Conservation (phyloP, 371 early-diverging fungal genomes). For the Zopfochytrium polystomum region DNA sequence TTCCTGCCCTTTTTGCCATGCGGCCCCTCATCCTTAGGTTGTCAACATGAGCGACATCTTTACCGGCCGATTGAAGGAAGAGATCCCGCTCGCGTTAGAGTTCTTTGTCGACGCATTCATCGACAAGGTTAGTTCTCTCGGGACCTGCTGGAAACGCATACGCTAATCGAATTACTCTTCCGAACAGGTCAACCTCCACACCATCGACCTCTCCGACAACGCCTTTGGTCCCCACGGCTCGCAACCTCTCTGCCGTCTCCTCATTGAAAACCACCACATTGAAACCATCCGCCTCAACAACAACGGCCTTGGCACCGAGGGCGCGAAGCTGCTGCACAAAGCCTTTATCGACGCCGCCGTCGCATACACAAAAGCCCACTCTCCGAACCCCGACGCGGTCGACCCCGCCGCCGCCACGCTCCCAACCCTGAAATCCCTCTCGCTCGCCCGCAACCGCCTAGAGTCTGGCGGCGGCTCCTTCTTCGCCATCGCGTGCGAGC, state of each 20-base stretch:
- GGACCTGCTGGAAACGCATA: not conserved
- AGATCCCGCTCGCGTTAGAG: conserved; percentile 81
- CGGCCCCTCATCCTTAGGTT: conserved; percentile 18
- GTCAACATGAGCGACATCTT: conserved; percentile 76
- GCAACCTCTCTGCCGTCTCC: conserved; percentile 77
- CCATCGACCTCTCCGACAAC: conserved; percentile 92
- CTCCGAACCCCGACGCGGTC: too few species aligned
- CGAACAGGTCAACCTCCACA: conserved; percentile 56
- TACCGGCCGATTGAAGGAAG: conserved; percentile 85
- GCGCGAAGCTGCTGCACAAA: conserved; percentile 82
- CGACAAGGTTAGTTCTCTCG: conserved; percentile 48
- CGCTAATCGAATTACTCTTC: not conserved
- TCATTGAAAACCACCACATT: conserved; percentile 74
- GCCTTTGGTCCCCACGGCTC: conserved; percentile 95
- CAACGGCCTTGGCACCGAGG: conserved; percentile 84
- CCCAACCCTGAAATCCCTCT: conserved; percentile 72
- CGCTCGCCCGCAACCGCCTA: conserved; percentile 91
- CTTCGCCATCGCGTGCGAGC: conserved; percentile 29
- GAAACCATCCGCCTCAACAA: conserved; percentile 86
- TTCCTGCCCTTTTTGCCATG: not conserved
- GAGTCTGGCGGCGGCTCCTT: conserved; percentile 74
- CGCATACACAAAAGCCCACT: conserved; percentile 46
- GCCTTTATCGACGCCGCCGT: conserved; percentile 77
- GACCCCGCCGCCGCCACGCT: conserved; percentile 62
- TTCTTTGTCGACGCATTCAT: conserved; percentile 81